A percentile compares a stretch with the other conserved stretches of the same genome.
Conservation (phyloP, 495 filamentous ascomycete species). For the Penicillium ochrochloron region DNA sequence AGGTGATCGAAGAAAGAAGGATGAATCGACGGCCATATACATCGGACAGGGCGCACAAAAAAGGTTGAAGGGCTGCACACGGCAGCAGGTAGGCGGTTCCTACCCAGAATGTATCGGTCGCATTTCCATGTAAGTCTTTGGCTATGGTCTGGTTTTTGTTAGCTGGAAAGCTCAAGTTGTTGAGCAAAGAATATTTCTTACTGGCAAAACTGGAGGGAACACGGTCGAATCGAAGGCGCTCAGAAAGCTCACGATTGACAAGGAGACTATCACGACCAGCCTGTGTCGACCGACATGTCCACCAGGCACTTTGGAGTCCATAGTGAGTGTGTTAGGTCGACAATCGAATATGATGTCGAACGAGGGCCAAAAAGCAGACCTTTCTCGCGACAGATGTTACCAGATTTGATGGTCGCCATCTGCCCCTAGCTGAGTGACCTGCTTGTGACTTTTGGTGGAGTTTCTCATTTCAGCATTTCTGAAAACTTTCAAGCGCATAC, state of each 20-base stretch:
- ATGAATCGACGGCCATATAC: slow-evolving; percentile 48
- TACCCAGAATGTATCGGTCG: slow-evolving; percentile 54
- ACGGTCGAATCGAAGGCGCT: slow-evolving; percentile 14
- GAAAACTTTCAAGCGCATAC: slow-evolving; percentile 5
- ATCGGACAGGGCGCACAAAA: slow-evolving; percentile 50
- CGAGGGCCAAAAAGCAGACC: not conserved
- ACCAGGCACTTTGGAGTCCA: not conserved
- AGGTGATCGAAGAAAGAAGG: slow-evolving; percentile 28
- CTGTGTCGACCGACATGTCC: slow-evolving; percentile 4
- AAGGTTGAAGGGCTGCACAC: slow-evolving; percentile 59
- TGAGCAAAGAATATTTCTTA: not conserved
- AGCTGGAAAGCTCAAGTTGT: not conserved
- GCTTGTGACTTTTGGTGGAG: not conserved
- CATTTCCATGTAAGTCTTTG: slow-evolving; percentile 14
- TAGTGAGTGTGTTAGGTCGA: slow-evolving; percentile 4
- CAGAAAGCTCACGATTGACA: slow-evolving; percentile 15
- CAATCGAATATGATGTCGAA: slow-evolving; percentile 1
- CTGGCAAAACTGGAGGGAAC: slow-evolving; percentile 12
- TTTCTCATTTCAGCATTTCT: slow-evolving; percentile 6
- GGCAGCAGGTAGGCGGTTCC: slow-evolving; percentile 66
- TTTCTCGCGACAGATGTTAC: not conserved
- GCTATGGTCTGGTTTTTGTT: slow-evolving; percentile 7
- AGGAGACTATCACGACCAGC: slow-evolving; percentile 6
- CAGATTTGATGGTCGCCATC: slow-evolving; percentile 4
- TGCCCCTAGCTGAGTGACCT: slow-evolving; percentile 3